These are phyloP conservation scores for Ananas comosus DNA, from an alignment of 176 grass and related monocot species.

Conservation along the genomic window DNA sequence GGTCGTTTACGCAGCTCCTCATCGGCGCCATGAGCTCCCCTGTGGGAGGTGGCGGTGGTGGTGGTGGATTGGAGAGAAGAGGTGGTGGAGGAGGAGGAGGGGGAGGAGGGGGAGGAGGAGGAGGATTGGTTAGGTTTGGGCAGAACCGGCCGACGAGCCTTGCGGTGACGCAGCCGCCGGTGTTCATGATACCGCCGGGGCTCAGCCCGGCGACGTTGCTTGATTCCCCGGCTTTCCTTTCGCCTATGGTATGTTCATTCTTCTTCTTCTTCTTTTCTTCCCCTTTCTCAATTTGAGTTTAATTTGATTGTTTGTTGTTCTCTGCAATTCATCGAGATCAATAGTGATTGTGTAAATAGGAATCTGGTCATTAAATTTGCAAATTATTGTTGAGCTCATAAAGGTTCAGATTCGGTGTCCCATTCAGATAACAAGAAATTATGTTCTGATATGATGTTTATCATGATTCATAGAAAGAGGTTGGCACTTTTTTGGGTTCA, in stretches of 20 bases:
- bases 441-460: too few species aligned
- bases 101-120: not conserved
- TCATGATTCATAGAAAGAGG: too few species aligned
- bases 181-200: conserved; percentile 62
- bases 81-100: not conserved
- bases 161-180: not conserved
- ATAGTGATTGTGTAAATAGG: too few species aligned
- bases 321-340: too few species aligned
- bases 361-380: too few species aligned
- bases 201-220: conserved; percentile 65
- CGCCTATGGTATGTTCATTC: conserved; percentile 47
- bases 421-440: too few species aligned
- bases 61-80: conserved; percentile 7
- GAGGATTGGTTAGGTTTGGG: not conserved
- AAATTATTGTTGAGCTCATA: too few species aligned
- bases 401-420: too few species aligned
- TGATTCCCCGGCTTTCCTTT: conserved; percentile 66
- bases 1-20: conserved; percentile 74
- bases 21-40: conserved; percentile 33
- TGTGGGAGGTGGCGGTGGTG: not conserved
- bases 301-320: too few species aligned
- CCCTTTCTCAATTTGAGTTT: too few species aligned
- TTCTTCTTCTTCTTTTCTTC: not conserved
- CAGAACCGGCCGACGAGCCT: conserved; percentile 8
- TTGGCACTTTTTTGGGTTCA: too few species aligned